These are phyloP conservation scores for Exophiala xenobiotica DNA, from an alignment of 2,329 filamentous ascomycete genomes.

Conservation along the genomic window DNA sequence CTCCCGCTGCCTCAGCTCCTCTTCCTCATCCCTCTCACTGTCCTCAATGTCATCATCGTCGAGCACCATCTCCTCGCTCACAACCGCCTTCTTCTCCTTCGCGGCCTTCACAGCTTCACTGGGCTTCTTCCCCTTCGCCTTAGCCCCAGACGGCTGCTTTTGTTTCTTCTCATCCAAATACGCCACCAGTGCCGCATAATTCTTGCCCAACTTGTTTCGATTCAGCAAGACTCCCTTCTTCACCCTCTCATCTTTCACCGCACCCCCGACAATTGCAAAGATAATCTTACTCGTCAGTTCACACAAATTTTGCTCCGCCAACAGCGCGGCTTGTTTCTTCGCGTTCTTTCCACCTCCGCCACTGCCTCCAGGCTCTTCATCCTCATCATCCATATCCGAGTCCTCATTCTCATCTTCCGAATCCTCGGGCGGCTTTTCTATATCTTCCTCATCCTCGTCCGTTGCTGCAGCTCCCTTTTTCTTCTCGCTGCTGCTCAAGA, in stretches of 20 bases:
- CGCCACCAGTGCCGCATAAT: conserved; percentile 79
- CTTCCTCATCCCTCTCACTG: conserved; percentile 23
- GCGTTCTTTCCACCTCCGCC: conserved; percentile 35
- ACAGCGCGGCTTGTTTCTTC: conserved; percentile 64
- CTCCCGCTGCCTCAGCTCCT: conserved; percentile 22
- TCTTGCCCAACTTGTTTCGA: conserved; percentile 73
- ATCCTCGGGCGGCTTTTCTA: conserved; percentile 36
- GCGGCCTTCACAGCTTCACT: conserved; percentile 7
- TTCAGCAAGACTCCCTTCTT: conserved; percentile 74
- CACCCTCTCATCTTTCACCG: conserved; percentile 72
- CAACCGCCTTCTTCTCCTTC: conserved; percentile 11
- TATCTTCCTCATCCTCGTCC: conserved; percentile 27
- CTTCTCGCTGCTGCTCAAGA: conserved; percentile 26
- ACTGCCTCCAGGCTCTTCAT: conserved; percentile 49
- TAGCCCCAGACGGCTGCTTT: conserved; percentile 20
- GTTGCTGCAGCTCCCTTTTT: conserved; percentile 6
- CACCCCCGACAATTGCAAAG: conserved; percentile 71
- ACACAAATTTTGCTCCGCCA: conserved; percentile 82
- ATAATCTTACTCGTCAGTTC: conserved; percentile 83
- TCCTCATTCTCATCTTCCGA: conserved; percentile 55
- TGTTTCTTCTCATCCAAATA: conserved; percentile 62
- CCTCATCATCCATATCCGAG: conserved; percentile 78
- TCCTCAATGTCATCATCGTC: conserved; percentile 31
- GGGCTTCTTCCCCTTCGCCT: conserved; percentile 2
- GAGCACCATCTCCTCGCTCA: conserved; percentile 27